phyloP scores from a whole-genome alignment of 1,284 basidiomycete genomes.

The Neonothopanus nambi region DNA sequence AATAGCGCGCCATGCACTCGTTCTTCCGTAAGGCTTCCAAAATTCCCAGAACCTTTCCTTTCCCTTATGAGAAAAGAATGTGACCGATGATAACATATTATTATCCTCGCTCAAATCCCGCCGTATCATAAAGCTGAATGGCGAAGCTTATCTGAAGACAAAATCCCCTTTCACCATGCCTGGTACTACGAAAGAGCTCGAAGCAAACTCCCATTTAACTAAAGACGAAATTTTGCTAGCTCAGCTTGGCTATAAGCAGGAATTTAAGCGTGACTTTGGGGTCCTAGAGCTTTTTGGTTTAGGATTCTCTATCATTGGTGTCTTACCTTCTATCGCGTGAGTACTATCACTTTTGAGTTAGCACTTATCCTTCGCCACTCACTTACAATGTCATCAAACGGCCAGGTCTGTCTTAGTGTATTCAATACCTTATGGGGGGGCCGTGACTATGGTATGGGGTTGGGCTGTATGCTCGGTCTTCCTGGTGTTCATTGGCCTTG shows the following conservation, averaged over 20 bases:
- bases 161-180: too few species aligned
- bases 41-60: too few species aligned
- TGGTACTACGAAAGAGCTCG: too few species aligned
- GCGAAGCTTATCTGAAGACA: too few species aligned
- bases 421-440: slow-evolving; percentile 55
- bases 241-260: slow-evolving; percentile 16
- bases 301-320: slow-evolving; percentile 13
- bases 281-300: slow-evolving; percentile 12
- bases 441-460: slow-evolving; percentile 56
- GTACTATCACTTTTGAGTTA: not conserved
- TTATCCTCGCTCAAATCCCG: too few species aligned
- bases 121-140: too few species aligned
- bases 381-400: too few species aligned
- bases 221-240: slow-evolving; percentile 15
- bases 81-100: too few species aligned
- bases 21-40: too few species aligned
- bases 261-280: slow-evolving; percentile 16
- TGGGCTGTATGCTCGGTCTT: slow-evolving; percentile 37
- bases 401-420: slow-evolving; percentile 31
- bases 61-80: too few species aligned
- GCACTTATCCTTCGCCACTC: not conserved
- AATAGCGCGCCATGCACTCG: too few species aligned
- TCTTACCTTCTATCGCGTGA: slow-evolving; percentile 14
- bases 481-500: slow-evolving; percentile 44
- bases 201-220: not conserved